Conservation (phyloP, 176 grass and related monocot species). For the Aegilops longissima region DNA sequence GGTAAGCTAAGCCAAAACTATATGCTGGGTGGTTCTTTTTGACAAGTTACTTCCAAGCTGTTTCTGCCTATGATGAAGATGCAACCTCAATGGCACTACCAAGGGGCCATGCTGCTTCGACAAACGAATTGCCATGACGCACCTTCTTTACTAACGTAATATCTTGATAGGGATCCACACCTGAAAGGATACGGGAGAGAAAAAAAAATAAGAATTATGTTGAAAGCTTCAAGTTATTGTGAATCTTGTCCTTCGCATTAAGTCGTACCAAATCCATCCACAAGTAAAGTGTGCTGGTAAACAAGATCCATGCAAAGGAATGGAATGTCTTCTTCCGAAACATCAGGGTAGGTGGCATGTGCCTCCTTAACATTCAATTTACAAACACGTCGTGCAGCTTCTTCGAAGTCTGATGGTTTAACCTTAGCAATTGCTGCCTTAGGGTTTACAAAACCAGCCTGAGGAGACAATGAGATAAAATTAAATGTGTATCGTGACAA, state of each 20-base stretch:
- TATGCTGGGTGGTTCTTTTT: slow-evolving; percentile 14
- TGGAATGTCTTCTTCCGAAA: slow-evolving; percentile 69
- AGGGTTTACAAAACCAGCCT: slow-evolving; percentile 91
- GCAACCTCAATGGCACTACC: slow-evolving; percentile 94
- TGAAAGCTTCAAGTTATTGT: not conserved
- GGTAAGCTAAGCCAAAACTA: slow-evolving; percentile 55
- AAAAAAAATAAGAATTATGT: not conserved
- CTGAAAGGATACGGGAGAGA: slow-evolving; percentile 34
- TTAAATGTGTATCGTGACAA: not conserved
- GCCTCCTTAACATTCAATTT: slow-evolving; percentile 89
- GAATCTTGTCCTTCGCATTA: slow-evolving; percentile 5
- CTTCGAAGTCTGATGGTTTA: slow-evolving; percentile 84
- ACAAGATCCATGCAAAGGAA: slow-evolving; percentile 99
- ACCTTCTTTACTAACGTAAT: slow-evolving; percentile 97
- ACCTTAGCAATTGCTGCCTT: slow-evolving; percentile 53
- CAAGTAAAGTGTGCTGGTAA: slow-evolving; percentile 95
- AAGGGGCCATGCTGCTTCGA: slow-evolving; percentile 96
- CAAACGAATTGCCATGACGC: slow-evolving; percentile 58
- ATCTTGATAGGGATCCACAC: slow-evolving; percentile 80
- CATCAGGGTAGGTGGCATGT: slow-evolving; percentile 59
- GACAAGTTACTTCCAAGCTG: slow-evolving; percentile 26
- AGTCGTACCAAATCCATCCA: slow-evolving; percentile 89
- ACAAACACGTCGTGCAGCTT: slow-evolving; percentile 78
- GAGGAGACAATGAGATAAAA: slow-evolving; percentile 20
- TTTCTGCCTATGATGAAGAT: slow-evolving; percentile 64